Evolutionary conservation across 345 rosid genomes (phyloP).

Genomic region (Melaleuca quinquenervia): DNA sequence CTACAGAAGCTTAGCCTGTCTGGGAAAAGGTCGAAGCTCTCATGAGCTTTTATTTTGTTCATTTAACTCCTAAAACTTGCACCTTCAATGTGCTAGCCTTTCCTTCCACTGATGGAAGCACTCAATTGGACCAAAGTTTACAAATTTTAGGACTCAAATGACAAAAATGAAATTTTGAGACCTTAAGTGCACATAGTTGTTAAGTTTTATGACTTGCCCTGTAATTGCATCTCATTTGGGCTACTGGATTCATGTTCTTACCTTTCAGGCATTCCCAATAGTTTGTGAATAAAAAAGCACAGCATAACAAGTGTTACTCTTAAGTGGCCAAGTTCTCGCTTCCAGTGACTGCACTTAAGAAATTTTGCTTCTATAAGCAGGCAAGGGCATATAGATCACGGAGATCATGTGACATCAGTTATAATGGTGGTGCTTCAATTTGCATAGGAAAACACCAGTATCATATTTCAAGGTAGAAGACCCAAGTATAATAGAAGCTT

Average conservation of each 20-base stretch:
- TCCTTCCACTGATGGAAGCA: no score
- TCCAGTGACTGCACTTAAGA: not conserved
- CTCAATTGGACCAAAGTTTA: no score
- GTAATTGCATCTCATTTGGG: not conserved
- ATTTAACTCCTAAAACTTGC: no score
- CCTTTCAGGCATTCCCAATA: not conserved
- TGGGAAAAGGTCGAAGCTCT: not conserved
- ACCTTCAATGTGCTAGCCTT: no score
- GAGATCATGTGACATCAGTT: not conserved
- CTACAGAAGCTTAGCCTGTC: not conserved
- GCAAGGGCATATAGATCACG: not conserved
- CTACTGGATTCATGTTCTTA: not conserved
- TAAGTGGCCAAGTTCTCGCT: not conserved
- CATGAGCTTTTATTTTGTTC: not conserved
- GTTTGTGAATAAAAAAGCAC: not conserved
- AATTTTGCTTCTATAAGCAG: not conserved
- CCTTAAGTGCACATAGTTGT: not conserved
- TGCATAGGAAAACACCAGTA: not conserved
- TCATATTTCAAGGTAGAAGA: not conserved
- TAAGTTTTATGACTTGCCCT: not conserved
- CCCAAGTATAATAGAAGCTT: not conserved
- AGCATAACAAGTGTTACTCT: not conserved
- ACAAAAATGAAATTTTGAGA: no score
- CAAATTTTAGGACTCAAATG: no score
- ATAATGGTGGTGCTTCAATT: not conserved